Evolutionary conservation across 257 asterid genomes (phyloP).

Genomic region (Thymus quinquecostatus): DNA sequence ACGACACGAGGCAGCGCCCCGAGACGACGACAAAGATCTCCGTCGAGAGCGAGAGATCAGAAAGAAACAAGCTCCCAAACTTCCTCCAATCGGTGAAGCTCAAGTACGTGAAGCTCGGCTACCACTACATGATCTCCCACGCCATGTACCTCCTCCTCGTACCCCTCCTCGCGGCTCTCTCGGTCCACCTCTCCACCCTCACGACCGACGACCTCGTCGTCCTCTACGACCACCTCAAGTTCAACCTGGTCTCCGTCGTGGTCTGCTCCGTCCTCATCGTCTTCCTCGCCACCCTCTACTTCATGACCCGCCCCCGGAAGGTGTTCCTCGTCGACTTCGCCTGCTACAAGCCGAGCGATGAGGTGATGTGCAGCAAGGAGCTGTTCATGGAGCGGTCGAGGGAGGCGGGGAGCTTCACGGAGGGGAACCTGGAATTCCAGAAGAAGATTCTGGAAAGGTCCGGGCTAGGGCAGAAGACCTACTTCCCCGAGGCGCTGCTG

Average conservation of each 20-base stretch:
- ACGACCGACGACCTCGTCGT: conserved; percentile 40
- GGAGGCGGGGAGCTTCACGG: conserved; percentile 43
- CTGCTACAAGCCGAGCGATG: conserved; percentile 60
- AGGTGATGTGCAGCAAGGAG: conserved; percentile 55
- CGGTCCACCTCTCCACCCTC: conserved; percentile 44
- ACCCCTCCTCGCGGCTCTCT: conserved; percentile 44
- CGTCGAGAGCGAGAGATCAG: conserved; percentile 30
- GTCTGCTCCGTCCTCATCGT: conserved; percentile 48
- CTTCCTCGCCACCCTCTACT: conserved; percentile 57
- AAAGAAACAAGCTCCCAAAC: conserved; percentile 49
- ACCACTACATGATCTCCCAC: conserved; percentile 58
- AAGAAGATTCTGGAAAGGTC: conserved; percentile 65
- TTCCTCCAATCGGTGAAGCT: conserved; percentile 55
- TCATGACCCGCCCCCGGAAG: conserved; percentile 65
- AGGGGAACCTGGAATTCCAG: conserved; percentile 61
- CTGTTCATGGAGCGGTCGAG: conserved; percentile 53
- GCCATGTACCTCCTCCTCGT: conserved; percentile 51
- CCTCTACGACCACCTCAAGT: conserved; percentile 54
- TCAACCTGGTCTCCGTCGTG: conserved; percentile 50
- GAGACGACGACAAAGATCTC: conserved; percentile 33
- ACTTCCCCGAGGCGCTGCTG: conserved; percentile 57
- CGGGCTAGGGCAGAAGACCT: conserved; percentile 75
- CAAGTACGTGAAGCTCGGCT: conserved; percentile 71
- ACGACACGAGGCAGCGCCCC: neutral
- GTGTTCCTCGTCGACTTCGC: conserved; percentile 67